These are phyloP conservation scores for Dryas alaskensis DNA, from an alignment of 306 rosid species.

Conservation along the genomic window DNA sequence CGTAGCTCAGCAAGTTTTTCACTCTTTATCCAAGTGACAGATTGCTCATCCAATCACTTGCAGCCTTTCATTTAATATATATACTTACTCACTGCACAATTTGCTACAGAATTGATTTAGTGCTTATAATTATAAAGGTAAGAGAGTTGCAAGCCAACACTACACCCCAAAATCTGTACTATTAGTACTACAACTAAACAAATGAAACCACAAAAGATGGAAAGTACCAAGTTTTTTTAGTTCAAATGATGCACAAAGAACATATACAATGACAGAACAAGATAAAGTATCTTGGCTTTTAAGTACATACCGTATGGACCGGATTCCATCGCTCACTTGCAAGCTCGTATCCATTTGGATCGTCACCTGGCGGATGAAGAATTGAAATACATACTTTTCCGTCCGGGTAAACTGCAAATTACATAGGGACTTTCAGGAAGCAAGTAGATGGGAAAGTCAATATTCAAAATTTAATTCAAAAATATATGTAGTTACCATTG, in stretches of 20 bases:
- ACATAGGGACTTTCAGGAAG: not conserved
- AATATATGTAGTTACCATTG: slow-evolving; percentile 34
- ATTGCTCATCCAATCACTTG: not conserved
- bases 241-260: not conserved
- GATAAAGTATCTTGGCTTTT: not conserved
- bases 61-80: not conserved
- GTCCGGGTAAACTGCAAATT: slow-evolving; percentile 38
- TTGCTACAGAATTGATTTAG: not conserved
- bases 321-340: slow-evolving; percentile 61
- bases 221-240: not conserved
- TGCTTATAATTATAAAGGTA: not conserved
- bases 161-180: not conserved
- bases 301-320: slow-evolving; percentile 45
- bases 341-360: slow-evolving; percentile 56
- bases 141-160: slow-evolving; percentile 5
- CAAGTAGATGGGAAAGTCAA: not conserved
- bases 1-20: slow-evolving; percentile 7
- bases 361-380: slow-evolving; percentile 62
- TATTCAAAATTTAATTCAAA: not conserved
- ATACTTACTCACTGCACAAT: not conserved
- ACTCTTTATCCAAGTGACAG: not conserved
- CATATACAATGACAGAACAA: not conserved
- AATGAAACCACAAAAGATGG: not conserved
- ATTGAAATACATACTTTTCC: slow-evolving; percentile 59
- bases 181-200: slow-evolving; percentile 2